These are phyloP conservation scores for Ceratobasidium sp. DNA, from an alignment of 1,284 basidiomycete genomes.

Conservation along the genomic window DNA sequence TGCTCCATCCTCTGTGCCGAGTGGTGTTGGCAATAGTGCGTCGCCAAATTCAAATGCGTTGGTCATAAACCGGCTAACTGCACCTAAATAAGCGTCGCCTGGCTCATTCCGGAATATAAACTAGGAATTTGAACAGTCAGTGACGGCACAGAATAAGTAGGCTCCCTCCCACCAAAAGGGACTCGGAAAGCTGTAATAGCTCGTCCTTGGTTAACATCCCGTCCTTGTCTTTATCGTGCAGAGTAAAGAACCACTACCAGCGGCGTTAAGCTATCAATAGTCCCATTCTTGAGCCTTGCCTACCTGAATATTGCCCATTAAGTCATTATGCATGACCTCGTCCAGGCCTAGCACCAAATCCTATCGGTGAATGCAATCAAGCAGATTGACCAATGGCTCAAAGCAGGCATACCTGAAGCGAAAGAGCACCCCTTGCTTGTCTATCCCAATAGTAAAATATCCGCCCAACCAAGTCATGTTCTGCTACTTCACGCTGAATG, in stretches of 20 bases:
- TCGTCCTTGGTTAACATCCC: slow-evolving; percentile 82
- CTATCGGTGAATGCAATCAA: slow-evolving; percentile 52
- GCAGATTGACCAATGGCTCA: background rate
- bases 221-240: slow-evolving; percentile 96
- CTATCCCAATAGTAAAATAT: slow-evolving; percentile 93
- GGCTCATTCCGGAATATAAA: slow-evolving; percentile 98
- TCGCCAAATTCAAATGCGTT: slow-evolving; percentile 98
- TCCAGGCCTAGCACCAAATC: slow-evolving; percentile 91
- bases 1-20: slow-evolving; percentile 51
- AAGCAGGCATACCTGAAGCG: slow-evolving; percentile 69
- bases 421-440: slow-evolving; percentile 78
- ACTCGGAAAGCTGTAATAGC: slow-evolving; percentile 80
- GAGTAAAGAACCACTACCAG: slow-evolving; percentile 89
- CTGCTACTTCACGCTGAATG: slow-evolving; percentile 76
- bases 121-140: slow-evolving; percentile 51
- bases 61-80: slow-evolving; percentile 94
- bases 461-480: slow-evolving; percentile 82
- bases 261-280: background rate
- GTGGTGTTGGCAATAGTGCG: slow-evolving; percentile 62
- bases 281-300: background rate
- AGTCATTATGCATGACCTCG: slow-evolving; percentile 91
- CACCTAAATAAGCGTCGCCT: slow-evolving; percentile 95
- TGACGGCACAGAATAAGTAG: background rate
- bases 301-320: slow-evolving; percentile 90
- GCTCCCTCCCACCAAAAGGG: slow-evolving; percentile 72